Percentiles rank a stretch among this genome's conserved stretches.
These are phyloP conservation scores for Lenzites betulinus DNA, from an alignment of 768 basidiomycete species.

Conservation along the genomic window DNA sequence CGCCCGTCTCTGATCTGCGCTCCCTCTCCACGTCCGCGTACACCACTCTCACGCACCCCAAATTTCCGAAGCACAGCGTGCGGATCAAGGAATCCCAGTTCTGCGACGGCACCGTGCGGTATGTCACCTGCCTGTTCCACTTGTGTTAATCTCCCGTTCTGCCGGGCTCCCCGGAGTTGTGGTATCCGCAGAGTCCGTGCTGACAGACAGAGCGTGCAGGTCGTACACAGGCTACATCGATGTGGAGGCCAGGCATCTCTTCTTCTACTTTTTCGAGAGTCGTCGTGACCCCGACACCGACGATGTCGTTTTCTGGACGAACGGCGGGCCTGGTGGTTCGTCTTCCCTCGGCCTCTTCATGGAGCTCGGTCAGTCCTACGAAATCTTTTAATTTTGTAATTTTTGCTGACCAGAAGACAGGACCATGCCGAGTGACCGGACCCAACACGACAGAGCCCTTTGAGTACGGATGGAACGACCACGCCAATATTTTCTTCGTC, in stretches of 20 bases:
- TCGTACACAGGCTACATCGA: conserved; percentile 77
- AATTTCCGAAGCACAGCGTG: conserved; percentile 45
- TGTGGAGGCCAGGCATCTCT: conserved; percentile 52
- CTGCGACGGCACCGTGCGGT: conserved; percentile 43
- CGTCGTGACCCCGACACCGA: conserved; percentile 36
- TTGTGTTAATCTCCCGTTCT: neutral
- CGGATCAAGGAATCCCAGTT: conserved; percentile 45
- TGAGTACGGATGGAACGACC: conserved; percentile 66
- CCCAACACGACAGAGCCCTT: conserved; percentile 54
- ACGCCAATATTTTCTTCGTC: conserved; percentile 58
- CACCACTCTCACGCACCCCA: conserved; percentile 44
- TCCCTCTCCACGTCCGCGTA: conserved; percentile 29
- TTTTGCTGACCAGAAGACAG: conserved; percentile 34
- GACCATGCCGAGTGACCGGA: conserved; percentile 68
- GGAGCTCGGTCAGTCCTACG: conserved; percentile 48
- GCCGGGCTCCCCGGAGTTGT: conserved; percentile 4
- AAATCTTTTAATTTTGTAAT: neutral
- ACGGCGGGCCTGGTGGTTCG: conserved; percentile 36
- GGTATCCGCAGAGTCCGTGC: conserved; percentile 30
- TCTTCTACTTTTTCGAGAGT: conserved; percentile 53
- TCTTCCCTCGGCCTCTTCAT: conserved; percentile 42
- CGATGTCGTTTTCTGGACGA: conserved; percentile 39
- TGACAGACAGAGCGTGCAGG: conserved; percentile 51
- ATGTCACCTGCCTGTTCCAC: neutral
- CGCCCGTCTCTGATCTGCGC: conserved; percentile 12